Conservation (phyloP, 176 grass and related monocot genomes). For the Otatea glauca region DNA sequence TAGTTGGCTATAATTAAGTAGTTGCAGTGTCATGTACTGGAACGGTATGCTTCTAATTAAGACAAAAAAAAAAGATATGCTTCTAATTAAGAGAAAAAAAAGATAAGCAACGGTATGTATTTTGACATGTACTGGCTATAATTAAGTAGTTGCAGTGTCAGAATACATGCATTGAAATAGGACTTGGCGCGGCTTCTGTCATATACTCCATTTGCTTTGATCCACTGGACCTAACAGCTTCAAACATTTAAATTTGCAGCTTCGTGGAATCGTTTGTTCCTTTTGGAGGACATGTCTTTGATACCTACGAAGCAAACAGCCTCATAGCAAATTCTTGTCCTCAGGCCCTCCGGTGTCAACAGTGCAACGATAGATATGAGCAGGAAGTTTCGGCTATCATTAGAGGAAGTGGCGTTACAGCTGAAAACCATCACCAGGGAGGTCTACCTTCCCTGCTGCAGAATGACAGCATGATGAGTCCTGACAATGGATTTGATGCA, state of each 20-base stretch:
- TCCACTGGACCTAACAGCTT: constrained; percentile 26
- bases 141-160: background rate
- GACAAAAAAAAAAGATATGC: too few relatives aligned
- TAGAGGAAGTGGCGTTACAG: constrained; percentile 54
- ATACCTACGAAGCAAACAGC: constrained; percentile 46
- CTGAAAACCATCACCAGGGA: constrained; percentile 53
- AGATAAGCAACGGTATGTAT: background rate
- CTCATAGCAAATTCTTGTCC: constrained; percentile 44
- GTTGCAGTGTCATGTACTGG: too few relatives aligned
- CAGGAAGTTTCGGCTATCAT: constrained; percentile 73
- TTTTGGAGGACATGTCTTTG: constrained; percentile 60
- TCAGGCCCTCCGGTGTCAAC: constrained; percentile 58
- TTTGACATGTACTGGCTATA: constrained; percentile 12
- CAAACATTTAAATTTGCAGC: constrained; percentile 48
- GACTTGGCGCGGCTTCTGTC: background rate
- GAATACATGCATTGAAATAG: constrained; percentile 5
- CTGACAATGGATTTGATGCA: constrained; percentile 63
- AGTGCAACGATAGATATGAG: constrained; percentile 77
- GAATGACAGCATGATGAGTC: constrained; percentile 54
- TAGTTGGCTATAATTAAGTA: too few relatives aligned
- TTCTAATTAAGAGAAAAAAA: too few relatives aligned
- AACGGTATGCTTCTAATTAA: too few relatives aligned
- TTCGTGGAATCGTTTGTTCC: constrained; percentile 67
- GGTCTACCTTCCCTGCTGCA: constrained; percentile 63
- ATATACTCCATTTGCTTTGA: background rate